Percentiles rank a stretch among this genome's conserved stretches.
phyloP scores from a whole-genome alignment of 805 yeast genomes.

The Kregervanrija pseudodelftensis region DNA sequence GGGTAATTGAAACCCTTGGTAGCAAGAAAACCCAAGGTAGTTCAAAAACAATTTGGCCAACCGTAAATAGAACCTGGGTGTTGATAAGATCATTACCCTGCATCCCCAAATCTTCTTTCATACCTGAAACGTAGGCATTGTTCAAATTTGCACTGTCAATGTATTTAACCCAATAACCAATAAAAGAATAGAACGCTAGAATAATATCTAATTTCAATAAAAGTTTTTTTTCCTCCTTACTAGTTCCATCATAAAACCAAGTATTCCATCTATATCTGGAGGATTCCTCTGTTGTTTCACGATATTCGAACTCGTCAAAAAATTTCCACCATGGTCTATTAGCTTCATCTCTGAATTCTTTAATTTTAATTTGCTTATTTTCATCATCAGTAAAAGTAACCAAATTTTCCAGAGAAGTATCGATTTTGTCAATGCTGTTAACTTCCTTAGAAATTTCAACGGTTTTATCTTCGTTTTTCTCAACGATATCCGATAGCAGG shows the following conservation, averaged over 20 bases:
- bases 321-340: conserved; percentile 47
- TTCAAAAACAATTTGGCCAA: conserved; percentile 56
- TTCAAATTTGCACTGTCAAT: conserved; percentile 53
- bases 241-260: conserved; percentile 44
- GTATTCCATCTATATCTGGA: conserved; percentile 40
- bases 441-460: background rate
- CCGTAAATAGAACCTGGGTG: conserved; percentile 49
- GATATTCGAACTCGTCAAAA: conserved; percentile 58
- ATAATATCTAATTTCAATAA: conserved; percentile 49
- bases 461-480: background rate
- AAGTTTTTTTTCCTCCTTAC: conserved; percentile 41
- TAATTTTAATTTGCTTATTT: conserved; percentile 7
- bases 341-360: conserved; percentile 47
- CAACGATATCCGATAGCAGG: background rate
- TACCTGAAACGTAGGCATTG: conserved; percentile 62
- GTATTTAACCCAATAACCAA: conserved; percentile 64
- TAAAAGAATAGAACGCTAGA: conserved; percentile 47
- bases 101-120: conserved; percentile 51
- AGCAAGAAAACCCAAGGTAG: conserved; percentile 54
- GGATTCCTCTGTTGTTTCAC: conserved; percentile 31
- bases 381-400: background rate
- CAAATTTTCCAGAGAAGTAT: background rate
- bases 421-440: background rate
- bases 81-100: conserved; percentile 56
- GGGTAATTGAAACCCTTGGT: conserved; percentile 48